Conservation (phyloP, 331 rosid species). For the Prunus yedoensis region DNA sequence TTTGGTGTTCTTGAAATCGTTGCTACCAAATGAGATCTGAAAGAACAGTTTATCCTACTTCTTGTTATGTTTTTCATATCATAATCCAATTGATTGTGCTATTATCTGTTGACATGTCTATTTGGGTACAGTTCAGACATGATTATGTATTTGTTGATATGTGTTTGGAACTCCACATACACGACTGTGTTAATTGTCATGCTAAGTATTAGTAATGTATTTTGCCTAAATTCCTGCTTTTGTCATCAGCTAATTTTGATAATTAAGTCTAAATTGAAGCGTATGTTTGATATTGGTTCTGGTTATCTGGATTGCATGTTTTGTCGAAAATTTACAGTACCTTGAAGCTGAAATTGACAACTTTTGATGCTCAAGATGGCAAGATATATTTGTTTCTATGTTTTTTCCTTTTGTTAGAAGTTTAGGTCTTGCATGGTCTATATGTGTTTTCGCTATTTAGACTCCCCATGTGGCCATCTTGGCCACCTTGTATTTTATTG, state of each 20-base stretch:
- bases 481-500: no score
- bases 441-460: no score
- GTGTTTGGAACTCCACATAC: neutral
- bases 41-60: neutral
- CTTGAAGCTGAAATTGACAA: neutral
- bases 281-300: no score
- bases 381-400: neutral
- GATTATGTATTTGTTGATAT: neutral
- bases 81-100: neutral
- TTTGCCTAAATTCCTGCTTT: no score
- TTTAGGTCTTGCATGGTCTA: no score
- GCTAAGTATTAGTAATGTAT: no score
- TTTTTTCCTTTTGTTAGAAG: no score
- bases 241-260: neutral
- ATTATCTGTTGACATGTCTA: neutral
- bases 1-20: neutral
- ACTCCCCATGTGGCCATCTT: no score
- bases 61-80: no score
- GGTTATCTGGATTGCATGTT: neutral
- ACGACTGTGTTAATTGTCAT: neutral
- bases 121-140: neutral
- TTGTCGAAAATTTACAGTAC: neutral
- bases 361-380: neutral
- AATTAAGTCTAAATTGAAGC: neutral
- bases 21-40: neutral